phyloP scores from a whole-genome alignment of 805 yeast species.

The Candida ulmi region DNA sequence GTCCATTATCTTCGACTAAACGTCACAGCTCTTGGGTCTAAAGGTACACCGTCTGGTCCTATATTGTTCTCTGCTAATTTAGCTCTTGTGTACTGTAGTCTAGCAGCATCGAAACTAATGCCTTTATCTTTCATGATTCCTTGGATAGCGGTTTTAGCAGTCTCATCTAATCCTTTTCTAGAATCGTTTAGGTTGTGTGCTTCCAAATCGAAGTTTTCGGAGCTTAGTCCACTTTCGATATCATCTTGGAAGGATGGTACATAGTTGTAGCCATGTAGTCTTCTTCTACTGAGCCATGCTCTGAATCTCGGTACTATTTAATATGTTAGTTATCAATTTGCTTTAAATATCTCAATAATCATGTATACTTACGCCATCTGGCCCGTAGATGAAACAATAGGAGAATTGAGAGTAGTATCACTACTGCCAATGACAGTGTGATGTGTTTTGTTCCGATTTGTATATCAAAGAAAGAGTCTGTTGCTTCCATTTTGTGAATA shows the following conservation, averaged over 20 bases:
- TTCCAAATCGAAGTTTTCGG: conserved; percentile 50
- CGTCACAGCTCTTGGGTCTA: conserved; percentile 59
- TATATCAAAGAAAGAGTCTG: background rate
- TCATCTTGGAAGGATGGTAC: conserved; percentile 39
- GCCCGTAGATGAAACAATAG: conserved; percentile 8
- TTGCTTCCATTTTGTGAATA: background rate
- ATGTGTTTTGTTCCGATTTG: background rate
- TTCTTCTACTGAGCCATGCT: conserved; percentile 19
- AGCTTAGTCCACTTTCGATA: conserved; percentile 51
- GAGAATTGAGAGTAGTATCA: background rate
- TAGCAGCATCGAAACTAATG: conserved; percentile 64
- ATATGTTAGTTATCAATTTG: conserved; percentile 1
- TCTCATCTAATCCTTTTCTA: conserved; percentile 57
- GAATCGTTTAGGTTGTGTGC: conserved; percentile 44
- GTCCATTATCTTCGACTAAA: conserved; percentile 27
- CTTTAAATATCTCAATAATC: too few species aligned
- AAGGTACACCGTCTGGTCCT: conserved; percentile 61
- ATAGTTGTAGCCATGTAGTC: conserved; percentile 20
- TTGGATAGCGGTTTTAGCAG: conserved; percentile 45
- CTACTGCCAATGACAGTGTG: background rate
- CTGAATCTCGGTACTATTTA: conserved; percentile 14
- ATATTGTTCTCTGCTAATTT: conserved; percentile 47
- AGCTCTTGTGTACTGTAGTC: conserved; percentile 43
- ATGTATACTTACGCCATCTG: conserved; percentile 14
- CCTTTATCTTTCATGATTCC: conserved; percentile 46